phyloP scores from a whole-genome alignment of 1,284 basidiomycete genomes.

The Porodaedalea pini region DNA sequence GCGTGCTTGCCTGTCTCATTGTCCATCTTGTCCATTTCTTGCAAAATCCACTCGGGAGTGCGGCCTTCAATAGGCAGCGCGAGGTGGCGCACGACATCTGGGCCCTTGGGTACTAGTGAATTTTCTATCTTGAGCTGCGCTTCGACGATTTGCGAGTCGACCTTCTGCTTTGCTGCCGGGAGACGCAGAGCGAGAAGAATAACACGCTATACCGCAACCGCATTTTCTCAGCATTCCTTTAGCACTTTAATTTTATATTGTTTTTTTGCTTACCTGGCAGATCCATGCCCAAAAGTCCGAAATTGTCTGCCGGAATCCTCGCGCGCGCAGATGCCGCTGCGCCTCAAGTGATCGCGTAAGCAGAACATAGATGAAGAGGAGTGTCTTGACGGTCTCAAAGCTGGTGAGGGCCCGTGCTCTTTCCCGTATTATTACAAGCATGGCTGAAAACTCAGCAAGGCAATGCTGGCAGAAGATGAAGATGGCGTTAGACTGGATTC shows the following conservation, averaged over 20 bases:
- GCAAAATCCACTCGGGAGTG: slow-evolving; percentile 71
- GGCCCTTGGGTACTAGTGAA: slow-evolving; percentile 64
- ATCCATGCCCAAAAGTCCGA: slow-evolving; percentile 56
- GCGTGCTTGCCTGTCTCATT: slow-evolving; percentile 42
- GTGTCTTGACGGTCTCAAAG: slow-evolving; percentile 54
- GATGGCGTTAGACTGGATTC: no score
- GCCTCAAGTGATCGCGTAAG: slow-evolving; percentile 47
- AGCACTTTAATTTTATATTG: background rate
- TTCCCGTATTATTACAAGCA: background rate
- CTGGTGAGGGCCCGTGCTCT: background rate
- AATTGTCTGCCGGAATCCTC: slow-evolving; percentile 54
- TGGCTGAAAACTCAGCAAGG: background rate
- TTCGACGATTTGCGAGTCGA: slow-evolving; percentile 68
- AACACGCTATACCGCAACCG: slow-evolving; percentile 42
- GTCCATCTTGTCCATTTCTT: slow-evolving; percentile 80
- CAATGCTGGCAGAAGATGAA: background rate
- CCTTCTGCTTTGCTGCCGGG: slow-evolving; percentile 64
- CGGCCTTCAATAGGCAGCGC: slow-evolving; percentile 67
- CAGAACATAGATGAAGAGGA: slow-evolving; percentile 62
- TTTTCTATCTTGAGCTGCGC: slow-evolving; percentile 63
- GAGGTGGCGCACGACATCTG: slow-evolving; percentile 58
- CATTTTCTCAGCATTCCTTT: background rate
- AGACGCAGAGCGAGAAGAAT: slow-evolving; percentile 62
- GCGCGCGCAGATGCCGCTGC: slow-evolving; percentile 71
- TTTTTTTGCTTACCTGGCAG: slow-evolving; percentile 41